Conservation (phyloP, 306 rosid species). For the Acacia acuminata region DNA sequence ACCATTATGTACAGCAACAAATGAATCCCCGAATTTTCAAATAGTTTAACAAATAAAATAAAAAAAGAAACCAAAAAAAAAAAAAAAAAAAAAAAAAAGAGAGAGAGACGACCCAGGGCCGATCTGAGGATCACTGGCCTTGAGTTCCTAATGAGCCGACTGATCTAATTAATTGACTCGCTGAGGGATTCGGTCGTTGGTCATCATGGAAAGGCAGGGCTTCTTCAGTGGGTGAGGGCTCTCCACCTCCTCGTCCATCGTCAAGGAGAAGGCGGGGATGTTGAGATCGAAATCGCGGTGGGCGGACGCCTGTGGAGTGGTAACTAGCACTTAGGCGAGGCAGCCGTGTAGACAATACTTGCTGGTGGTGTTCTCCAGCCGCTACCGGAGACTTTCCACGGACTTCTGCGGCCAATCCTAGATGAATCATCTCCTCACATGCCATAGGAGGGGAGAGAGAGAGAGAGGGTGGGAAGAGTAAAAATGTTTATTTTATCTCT, state of each 20-base stretch:
- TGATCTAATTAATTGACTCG: not conserved
- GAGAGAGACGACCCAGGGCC: not conserved
- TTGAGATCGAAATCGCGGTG: slow-evolving; percentile 77
- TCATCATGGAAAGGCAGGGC: slow-evolving; percentile 50
- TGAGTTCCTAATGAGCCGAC: not conserved
- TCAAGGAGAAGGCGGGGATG: slow-evolving; percentile 58
- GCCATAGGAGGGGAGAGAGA: no score
- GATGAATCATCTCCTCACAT: no score
- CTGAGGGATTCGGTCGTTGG: slow-evolving; percentile 49
- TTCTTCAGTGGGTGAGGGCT: slow-evolving; percentile 84
- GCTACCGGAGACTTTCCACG: no score
- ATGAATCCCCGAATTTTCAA: not conserved
- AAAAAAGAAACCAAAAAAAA: not conserved
- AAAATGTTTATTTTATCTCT: no score
- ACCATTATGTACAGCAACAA: slow-evolving; percentile 33
- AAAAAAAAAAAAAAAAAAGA: not conserved
- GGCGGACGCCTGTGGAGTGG: slow-evolving; percentile 36
- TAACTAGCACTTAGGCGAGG: no score
- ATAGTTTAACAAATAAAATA: not conserved
- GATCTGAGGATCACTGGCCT: not conserved
- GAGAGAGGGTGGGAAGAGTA: no score
- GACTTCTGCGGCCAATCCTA: no score
- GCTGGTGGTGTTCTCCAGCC: no score
- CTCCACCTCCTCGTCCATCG: slow-evolving; percentile 88
- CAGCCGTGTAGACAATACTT: no score